Base-by-base conservation (phyloP, 768 basidiomycete genomes). In the Omphalotus guepiniiformis region DNA sequence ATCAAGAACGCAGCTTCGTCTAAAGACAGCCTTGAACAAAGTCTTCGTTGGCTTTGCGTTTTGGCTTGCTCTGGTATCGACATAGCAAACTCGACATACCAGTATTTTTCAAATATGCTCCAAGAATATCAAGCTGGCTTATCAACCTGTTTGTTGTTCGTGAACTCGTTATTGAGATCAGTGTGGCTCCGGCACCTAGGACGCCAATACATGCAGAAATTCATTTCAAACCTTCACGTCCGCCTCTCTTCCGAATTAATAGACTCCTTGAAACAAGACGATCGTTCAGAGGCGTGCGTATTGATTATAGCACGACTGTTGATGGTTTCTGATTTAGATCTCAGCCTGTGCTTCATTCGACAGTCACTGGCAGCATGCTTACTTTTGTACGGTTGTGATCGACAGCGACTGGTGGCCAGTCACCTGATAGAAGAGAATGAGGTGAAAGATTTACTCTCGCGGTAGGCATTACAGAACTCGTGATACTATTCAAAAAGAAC, bases 31-130 rank as follows among this genome's bases (percentile, higher is more conserved):
- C 67, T 82, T 34, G 57, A 64, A 18, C 70, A 66, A 26, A 72
- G 75, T 30, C 59, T 88, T 28, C 66, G 68, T 36, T 86, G 83
- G 80, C 71, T 90, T 16, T 71, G 72, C 35, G 62, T 82, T 35
- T 70, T 87, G 55, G 73, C 83, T 19, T 68, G 70, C 39, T 85
- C 85, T 6, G 86, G 83, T 2, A 73, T 87, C 22, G 78, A 83
- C 30, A 71, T 89, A 26, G 75, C 86, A 2, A 63, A 73, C 4
- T 47, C 67, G 3, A 72, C 72, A 4, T 80, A 82, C 54, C 60
- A 65, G 22, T 74, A 73, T 29, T 75, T 82, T 38, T 67, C 72
- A 4, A 51, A 62, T 7, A 58, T 78, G 16, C 67, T 75, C 4
- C 57, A 58, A 11, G 57, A 67, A 21, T 71, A 67, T 39, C 56